A percentile compares a stretch with the other conserved stretches of the same genome.
phyloP scores from a whole-genome alignment of 2,329 filamentous ascomycete genomes.

The Penicillium sp. region DNA sequence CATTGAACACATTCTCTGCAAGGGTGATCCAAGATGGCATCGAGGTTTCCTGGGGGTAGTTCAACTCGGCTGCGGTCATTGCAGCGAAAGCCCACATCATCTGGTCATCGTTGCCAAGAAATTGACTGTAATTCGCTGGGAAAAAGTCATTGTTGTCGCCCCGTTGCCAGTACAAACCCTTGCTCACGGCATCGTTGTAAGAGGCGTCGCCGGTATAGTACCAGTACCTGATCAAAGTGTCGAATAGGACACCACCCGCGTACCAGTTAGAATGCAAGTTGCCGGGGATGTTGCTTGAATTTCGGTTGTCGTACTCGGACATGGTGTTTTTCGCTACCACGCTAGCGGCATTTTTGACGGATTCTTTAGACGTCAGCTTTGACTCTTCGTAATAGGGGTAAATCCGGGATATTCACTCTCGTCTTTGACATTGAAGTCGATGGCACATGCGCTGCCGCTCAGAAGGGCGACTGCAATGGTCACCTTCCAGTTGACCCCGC shows the following conservation, averaged over 20 bases:
- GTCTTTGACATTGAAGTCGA: slow-evolving; percentile 4
- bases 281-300: slow-evolving; percentile 13
- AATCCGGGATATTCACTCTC: background rate
- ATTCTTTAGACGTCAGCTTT: slow-evolving; percentile 1
- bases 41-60: slow-evolving; percentile 66
- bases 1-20: slow-evolving; percentile 14
- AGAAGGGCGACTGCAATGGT: background rate
- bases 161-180: slow-evolving; percentile 70
- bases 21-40: slow-evolving; percentile 36
- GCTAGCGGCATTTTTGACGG: slow-evolving; percentile 7
- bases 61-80: slow-evolving; percentile 73
- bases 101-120: slow-evolving; percentile 56
- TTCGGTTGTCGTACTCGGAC: slow-evolving; percentile 1
- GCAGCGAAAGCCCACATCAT: slow-evolving; percentile 71
- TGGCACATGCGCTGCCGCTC: slow-evolving; percentile 1
- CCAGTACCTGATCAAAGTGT: slow-evolving; percentile 75
- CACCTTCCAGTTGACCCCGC: background rate
- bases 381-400: background rate
- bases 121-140: slow-evolving; percentile 55
- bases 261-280: slow-evolving; percentile 44
- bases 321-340: slow-evolving; percentile 8
- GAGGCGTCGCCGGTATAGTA: slow-evolving; percentile 70
- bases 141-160: slow-evolving; percentile 69
- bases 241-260: slow-evolving; percentile 69
- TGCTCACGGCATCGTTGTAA: slow-evolving; percentile 67